phyloP scores from a whole-genome alignment of 371 early-diverging fungal species.

The Chytridium lagenaria region DNA sequence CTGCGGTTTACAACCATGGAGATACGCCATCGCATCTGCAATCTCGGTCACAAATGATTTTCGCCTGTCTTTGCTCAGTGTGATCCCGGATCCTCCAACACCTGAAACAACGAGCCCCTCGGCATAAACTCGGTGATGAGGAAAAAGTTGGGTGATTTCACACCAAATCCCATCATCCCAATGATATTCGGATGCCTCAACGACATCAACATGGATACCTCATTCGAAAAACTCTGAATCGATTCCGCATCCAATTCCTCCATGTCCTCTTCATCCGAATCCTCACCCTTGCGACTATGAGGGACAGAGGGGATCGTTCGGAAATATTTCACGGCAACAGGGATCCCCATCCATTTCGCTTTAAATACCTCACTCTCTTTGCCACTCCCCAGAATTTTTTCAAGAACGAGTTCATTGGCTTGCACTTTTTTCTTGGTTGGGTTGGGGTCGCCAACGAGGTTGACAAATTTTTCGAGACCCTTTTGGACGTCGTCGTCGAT shows the following conservation, averaged over 20 bases:
- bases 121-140: conserved; percentile 23
- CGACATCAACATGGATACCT: conserved; percentile 23
- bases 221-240: conserved; percentile 20
- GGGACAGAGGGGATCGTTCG: background rate
- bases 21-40: conserved; percentile 23
- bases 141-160: background rate
- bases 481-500: conserved; percentile 12
- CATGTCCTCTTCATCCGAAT: background rate
- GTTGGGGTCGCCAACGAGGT: background rate
- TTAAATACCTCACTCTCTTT: conserved; percentile 24
- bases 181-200: conserved; percentile 22
- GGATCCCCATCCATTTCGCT: conserved; percentile 16
- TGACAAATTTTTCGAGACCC: conserved; percentile 19
- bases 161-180: conserved; percentile 17
- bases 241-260: background rate
- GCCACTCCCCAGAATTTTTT: conserved; percentile 13
- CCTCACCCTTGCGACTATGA: background rate
- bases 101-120: conserved; percentile 22
- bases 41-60: conserved; percentile 8
- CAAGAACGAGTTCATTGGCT: background rate
- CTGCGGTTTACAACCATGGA: conserved; percentile 21
- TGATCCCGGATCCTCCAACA: conserved; percentile 9
- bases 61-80: background rate
- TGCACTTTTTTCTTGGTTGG: background rate
- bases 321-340: conserved; percentile 27